These are phyloP conservation scores for Naganishia onofrii DNA, from an alignment of 768 basidiomycete species.

Conservation along the genomic window DNA sequence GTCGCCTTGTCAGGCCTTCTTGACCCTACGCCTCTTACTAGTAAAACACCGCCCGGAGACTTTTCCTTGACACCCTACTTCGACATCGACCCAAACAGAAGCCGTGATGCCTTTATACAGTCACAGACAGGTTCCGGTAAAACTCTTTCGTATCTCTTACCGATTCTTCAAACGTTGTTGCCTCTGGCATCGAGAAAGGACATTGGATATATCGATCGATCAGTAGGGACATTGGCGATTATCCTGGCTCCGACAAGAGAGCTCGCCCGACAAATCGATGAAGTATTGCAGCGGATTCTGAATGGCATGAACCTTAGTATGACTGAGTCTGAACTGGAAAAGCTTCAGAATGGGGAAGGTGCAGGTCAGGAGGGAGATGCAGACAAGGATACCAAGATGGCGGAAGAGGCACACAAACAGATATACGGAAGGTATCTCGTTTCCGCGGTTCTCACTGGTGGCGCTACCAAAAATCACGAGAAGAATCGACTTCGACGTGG, in stretches of 20 bases:
- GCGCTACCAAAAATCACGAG: constrained; percentile 90
- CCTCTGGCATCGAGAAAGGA: constrained; percentile 57
- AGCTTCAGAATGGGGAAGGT: constrained; percentile 30
- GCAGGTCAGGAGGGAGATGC: constrained; percentile 1
- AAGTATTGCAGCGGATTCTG: constrained; percentile 81
- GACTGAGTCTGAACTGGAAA: constrained; percentile 19
- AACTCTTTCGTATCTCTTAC: constrained; percentile 86
- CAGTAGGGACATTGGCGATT: constrained; percentile 88
- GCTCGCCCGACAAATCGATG: constrained; percentile 92
- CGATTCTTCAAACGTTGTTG: constrained; percentile 90
- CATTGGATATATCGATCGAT: constrained; percentile 81
- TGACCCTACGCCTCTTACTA: constrained; percentile 47
- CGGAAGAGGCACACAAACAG: constrained; percentile 39
- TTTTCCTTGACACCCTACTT: constrained; percentile 23
- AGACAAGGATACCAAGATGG: constrained; percentile 39
- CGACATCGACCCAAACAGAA: constrained; percentile 45
- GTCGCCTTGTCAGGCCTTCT: constrained; percentile 68
- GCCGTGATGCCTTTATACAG: constrained; percentile 83
- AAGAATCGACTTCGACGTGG: constrained; percentile 94
- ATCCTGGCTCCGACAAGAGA: constrained; percentile 94
- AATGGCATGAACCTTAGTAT: constrained; percentile 55
- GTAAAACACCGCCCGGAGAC: constrained; percentile 30
- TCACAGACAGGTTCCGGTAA: constrained; percentile 97
- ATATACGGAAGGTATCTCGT: constrained; percentile 77
- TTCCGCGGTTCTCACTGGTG: constrained; percentile 86